phyloP scores from a whole-genome alignment of 2,329 filamentous ascomycete species.

The Dothidotthia symphoricarpi region DNA sequence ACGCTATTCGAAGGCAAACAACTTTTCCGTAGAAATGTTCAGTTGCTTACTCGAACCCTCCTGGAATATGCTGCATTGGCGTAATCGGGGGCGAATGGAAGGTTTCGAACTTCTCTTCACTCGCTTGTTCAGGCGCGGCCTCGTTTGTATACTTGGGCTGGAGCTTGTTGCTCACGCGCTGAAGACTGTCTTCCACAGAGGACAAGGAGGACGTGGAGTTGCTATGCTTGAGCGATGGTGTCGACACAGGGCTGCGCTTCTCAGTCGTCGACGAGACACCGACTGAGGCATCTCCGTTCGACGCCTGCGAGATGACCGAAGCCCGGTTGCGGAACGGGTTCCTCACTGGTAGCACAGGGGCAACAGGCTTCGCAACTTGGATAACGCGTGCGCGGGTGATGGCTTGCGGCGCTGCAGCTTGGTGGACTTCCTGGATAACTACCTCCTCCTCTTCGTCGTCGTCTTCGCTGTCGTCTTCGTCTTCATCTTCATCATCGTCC shows the following conservation, averaged over 20 bases:
- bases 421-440: slow-evolving; percentile 67
- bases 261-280: slow-evolving; percentile 23
- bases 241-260: slow-evolving; percentile 34
- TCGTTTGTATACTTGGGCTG: slow-evolving; percentile 25
- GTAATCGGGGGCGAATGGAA: slow-evolving; percentile 46
- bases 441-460: slow-evolving; percentile 58
- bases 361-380: slow-evolving; percentile 75
- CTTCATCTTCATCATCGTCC: slow-evolving; percentile 46
- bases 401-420: slow-evolving; percentile 62
- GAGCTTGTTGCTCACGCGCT: slow-evolving; percentile 26
- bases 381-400: slow-evolving; percentile 78
- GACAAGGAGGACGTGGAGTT: slow-evolving; percentile 37
- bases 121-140: slow-evolving; percentile 16
- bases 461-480: slow-evolving; percentile 51
- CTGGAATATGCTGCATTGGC: slow-evolving; percentile 32
- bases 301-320: slow-evolving; percentile 34
- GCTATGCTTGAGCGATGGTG: slow-evolving; percentile 36
- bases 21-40: too few species aligned
- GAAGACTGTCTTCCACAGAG: slow-evolving; percentile 33
- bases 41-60: slow-evolving; percentile 25
- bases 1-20: too few species aligned
- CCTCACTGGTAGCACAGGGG: slow-evolving; percentile 73
- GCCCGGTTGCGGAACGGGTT: slow-evolving; percentile 61
- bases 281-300: slow-evolving; percentile 23
- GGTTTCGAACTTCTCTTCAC: slow-evolving; percentile 37